Percentiles rank a stretch among this genome's conserved stretches.
phyloP scores from a whole-genome alignment of 352 stramenopile genomes.

The Globisporangium perplexum region DNA sequence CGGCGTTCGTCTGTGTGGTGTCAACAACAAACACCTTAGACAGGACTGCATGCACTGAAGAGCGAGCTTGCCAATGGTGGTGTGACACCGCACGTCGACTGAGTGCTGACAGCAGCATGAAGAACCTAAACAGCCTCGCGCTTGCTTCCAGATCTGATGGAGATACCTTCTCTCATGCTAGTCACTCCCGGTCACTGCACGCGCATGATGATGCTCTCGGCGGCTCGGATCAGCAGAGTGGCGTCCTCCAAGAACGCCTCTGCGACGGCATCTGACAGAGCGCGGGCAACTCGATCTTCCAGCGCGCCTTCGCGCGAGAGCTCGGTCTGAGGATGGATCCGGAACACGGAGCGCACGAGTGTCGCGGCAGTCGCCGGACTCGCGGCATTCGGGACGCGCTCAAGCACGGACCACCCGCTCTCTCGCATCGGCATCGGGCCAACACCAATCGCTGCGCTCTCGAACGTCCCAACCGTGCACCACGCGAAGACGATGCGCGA shows the following conservation, averaged over 20 bases:
- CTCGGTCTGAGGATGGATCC: neutral
- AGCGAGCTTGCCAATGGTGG: too few relatives aligned
- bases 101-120: too few relatives aligned
- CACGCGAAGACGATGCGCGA: neutral
- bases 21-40: too few relatives aligned
- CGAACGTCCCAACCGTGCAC: neutral
- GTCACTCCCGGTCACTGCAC: too few relatives aligned
- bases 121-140: too few relatives aligned
- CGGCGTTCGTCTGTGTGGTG: too few relatives aligned
- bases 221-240: neutral
- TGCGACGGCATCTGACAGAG: neutral
- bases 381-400: neutral
- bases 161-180: too few relatives aligned
- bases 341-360: neutral
- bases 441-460: too few relatives aligned
- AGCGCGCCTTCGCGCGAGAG: neutral
- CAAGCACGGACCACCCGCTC: neutral
- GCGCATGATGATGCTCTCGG: neutral
- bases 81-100: too few relatives aligned
- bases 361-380: neutral
- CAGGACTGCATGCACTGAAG: too few relatives aligned
- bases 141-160: too few relatives aligned
- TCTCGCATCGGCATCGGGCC: neutral
- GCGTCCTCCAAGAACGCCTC: neutral
- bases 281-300: neutral